Evolutionary conservation across 2,329 filamentous ascomycete genomes (phyloP).

Genomic region (Incumbomyces lentus): DNA sequence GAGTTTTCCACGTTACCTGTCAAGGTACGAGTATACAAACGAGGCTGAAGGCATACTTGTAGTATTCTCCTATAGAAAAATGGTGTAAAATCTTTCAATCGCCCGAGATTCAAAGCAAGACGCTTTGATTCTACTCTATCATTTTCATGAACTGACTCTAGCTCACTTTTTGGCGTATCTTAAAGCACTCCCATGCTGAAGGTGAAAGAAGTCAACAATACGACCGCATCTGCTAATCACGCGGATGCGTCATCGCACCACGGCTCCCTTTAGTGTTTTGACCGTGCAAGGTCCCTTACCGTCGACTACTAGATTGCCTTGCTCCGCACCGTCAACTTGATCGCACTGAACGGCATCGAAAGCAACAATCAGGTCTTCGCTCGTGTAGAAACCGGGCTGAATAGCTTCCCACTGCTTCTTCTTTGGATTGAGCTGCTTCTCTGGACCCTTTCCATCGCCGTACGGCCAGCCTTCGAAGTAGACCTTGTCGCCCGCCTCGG

Average conservation of each 20-base stretch:
- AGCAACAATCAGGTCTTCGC: constrained; percentile 64
- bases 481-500: constrained; percentile 75
- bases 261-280: constrained; percentile 65
- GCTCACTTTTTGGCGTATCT: neutral
- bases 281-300: constrained; percentile 71
- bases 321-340: constrained; percentile 54
- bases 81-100: neutral
- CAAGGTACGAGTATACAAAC: neutral
- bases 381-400: constrained; percentile 93
- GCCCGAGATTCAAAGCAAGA: neutral
- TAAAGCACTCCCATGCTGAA: too few species aligned
- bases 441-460: constrained; percentile 58
- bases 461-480: constrained; percentile 83
- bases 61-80: neutral
- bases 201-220: too few species aligned
- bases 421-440: constrained; percentile 92
- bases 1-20: neutral
- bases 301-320: constrained; percentile 61
- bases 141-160: neutral
- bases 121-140: neutral
- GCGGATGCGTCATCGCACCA: constrained; percentile 13
- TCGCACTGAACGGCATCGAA: constrained; percentile 68
- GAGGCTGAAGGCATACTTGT: neutral
- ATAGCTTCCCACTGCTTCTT: constrained; percentile 99
- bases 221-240: too few species aligned